These are phyloP conservation scores for Cymodocea nodosa DNA, from an alignment of 116 monocot genomes.

Conservation along the genomic window DNA sequence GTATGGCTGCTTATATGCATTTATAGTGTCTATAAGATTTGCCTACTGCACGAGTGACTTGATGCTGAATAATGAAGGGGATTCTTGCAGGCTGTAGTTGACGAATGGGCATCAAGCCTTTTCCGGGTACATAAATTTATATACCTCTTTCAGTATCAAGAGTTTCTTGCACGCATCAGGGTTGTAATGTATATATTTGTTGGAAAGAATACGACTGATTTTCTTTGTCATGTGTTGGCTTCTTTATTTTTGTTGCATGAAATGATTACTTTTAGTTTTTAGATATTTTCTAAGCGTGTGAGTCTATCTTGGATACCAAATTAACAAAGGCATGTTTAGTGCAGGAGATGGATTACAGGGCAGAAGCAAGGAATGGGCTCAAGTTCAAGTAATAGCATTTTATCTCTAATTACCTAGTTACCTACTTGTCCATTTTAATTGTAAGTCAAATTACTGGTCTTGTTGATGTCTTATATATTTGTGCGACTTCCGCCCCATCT, in stretches of 20 bases:
- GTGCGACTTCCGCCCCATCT: too few species aligned
- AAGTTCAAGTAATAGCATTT: constrained; percentile 56
- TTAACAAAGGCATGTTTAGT: constrained; percentile 99
- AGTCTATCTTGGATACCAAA: constrained; percentile 59
- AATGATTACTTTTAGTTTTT: too few species aligned
- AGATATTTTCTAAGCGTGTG: not conserved
- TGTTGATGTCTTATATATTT: too few species aligned
- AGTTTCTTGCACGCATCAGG: too few species aligned
- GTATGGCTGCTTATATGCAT: not conserved
- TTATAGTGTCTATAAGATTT: constrained; percentile 3
- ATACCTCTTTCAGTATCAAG: constrained; percentile 1
- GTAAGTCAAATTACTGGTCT: too few species aligned
- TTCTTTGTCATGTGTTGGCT: too few species aligned
- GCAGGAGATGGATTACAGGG: constrained; percentile 98
- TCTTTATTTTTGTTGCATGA: too few species aligned
- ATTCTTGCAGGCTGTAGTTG: constrained; percentile 77
- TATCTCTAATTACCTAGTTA: not conserved
- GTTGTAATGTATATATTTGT: too few species aligned
- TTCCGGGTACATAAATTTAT: constrained; percentile 47
- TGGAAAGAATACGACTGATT: too few species aligned
- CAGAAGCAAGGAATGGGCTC: constrained; percentile 86
- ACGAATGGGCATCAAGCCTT: constrained; percentile 95
- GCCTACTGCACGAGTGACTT: constrained; percentile 3
- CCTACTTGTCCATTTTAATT: too few species aligned
- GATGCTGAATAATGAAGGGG: constrained; percentile 12